Base-by-base conservation (phyloP, 306 rosid species). In the Rosa rugosa region DNA sequence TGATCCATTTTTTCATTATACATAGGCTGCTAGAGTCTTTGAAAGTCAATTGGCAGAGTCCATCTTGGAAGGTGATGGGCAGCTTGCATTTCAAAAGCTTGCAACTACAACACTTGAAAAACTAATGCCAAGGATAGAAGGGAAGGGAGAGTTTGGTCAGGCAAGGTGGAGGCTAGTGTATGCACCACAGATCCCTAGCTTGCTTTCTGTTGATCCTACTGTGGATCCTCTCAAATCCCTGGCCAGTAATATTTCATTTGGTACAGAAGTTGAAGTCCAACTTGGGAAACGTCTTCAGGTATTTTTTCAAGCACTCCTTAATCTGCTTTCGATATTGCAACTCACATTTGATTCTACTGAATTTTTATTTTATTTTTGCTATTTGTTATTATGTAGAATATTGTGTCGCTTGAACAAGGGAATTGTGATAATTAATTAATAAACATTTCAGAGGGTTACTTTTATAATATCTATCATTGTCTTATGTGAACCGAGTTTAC, bases 201-300 rank as follows among this genome's bases (percentile, higher is more conserved):
- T 83, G 68, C 86, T 89, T 84, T 89, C 92, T 22, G 83, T 77
- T 65, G 91, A 88, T 85, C 85, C 90, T 5, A 77, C 82, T 0
- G 85, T 69, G 10, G 99, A 95, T 86, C 97, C 99, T 73, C 91
- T 91, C 69, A 82, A 83, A 74, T 89, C 93, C 80, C 82, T 91
- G 62, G 90, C 97, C 80, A 88, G 84, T 62, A 89, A 90, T 81
- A 88, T 94, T 79, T 86, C 99, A 69, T 91, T 95, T 31, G 98
- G 98, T 36, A 87, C 98, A 5, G 95, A 92, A 76, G 92, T 95
- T 60, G 98, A 95, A 81, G 87, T 95, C 77, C 99, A 95, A 90
- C 93, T 95, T 8, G 99, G 99, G 84, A 92, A 91, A 83, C 96
- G 86, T 60, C 91, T 95, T 81, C 98, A 92, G 98, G 98, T 92